phyloP scores from a whole-genome alignment of 176 grass and related monocot species.

The barley (Hordeum vulgare) region MorexV3_pseudomolecules_assembly NC_058522.1:315473105-315473604 shows the following conservation, averaged over 20 bases:
- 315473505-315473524: conserved; percentile 65
- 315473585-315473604: conserved; percentile 78
- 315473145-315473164: conserved; percentile 13
- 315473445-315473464: conserved; percentile 6
- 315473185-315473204: conserved; percentile 31
- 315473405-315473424: no score
- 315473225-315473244: not conserved
- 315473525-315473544: conserved; percentile 78
- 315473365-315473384: no score
- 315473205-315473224: not conserved
- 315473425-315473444: conserved; percentile 29
- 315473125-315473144: conserved; percentile 24
- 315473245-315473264: conserved; percentile 31
- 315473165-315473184: conserved; percentile 17
- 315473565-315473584: not conserved
- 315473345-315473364: not conserved
- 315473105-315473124: conserved; percentile 14
- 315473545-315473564: conserved; percentile 74
- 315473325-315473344: not conserved
- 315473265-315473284: conserved; percentile 60
- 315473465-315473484: conserved; percentile 53
- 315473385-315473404: no score
- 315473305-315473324: not conserved
- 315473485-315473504: conserved; percentile 86
- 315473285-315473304: conserved; percentile 38